A percentile compares a stretch with the other conserved stretches of the same genome.
These are phyloP conservation scores for Stenocarpella maydis DNA, from an alignment of 2,329 filamentous ascomycete genomes.

Conservation along the genomic window DNA sequence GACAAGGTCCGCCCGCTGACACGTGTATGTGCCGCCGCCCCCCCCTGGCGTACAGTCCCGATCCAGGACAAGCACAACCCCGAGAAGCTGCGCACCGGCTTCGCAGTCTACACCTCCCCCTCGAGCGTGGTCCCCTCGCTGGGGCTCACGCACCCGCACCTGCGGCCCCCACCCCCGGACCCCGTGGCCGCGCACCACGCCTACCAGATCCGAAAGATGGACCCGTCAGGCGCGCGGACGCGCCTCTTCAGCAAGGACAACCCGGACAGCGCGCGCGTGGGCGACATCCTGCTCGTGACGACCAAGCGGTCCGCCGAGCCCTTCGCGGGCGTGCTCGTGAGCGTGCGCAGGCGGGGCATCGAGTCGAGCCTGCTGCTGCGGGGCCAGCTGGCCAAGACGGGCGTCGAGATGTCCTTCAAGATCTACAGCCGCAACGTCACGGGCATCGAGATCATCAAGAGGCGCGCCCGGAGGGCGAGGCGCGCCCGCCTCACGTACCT, in stretches of 20 bases:
- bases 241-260: slow-evolving; percentile 82
- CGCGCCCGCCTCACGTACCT: slow-evolving; percentile 91
- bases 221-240: slow-evolving; percentile 84
- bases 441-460: slow-evolving; percentile 92
- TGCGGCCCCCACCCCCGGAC: slow-evolving; percentile 47
- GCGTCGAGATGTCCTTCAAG: slow-evolving; percentile 98
- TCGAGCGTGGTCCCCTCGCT: slow-evolving; percentile 29
- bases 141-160: slow-evolving; percentile 29
- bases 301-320: slow-evolving; percentile 82
- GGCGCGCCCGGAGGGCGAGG: slow-evolving; percentile 82
- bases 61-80: slow-evolving; percentile 43
- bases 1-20: slow-evolving; percentile 6
- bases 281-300: slow-evolving; percentile 91
- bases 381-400: slow-evolving; percentile 84
- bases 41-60: slow-evolving; percentile 37
- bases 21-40: slow-evolving; percentile 22
- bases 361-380: slow-evolving; percentile 89
- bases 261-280: slow-evolving; percentile 79
- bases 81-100: slow-evolving; percentile 50
- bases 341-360: slow-evolving; percentile 85
- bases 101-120: slow-evolving; percentile 54
- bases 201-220: slow-evolving; percentile 76
- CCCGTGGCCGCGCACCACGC: slow-evolving; percentile 73
- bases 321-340: slow-evolving; percentile 87
- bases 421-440: slow-evolving; percentile 89